A percentile compares a stretch with the other conserved stretches of the same genome.
These are phyloP conservation scores for Phyllosticta paracitricarpa DNA, from an alignment of 2,329 filamentous ascomycete genomes.

Conservation along the genomic window DNA sequence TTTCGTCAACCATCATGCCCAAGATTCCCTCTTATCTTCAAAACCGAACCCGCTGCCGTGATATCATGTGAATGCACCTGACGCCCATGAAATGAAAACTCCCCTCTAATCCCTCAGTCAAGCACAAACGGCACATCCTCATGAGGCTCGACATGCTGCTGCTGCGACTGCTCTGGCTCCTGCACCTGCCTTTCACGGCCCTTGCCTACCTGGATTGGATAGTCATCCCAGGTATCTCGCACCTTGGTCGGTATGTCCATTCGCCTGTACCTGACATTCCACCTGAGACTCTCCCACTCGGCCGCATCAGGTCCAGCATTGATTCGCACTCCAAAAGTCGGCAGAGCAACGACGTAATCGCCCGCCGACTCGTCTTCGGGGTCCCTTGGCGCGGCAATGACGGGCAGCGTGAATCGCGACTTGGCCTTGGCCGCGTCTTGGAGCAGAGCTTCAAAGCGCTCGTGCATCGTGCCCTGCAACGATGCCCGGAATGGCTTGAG, in stretches of 20 bases:
- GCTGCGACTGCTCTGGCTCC: background rate
- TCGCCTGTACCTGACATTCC: slow-evolving; percentile 18
- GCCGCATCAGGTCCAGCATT: slow-evolving; percentile 1
- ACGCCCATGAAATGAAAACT: too few relatives aligned
- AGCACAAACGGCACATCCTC: slow-evolving; percentile 6
- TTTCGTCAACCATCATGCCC: too few relatives aligned
- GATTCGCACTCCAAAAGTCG: slow-evolving; percentile 19
- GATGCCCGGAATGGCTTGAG: slow-evolving; percentile 10
- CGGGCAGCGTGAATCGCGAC: slow-evolving; percentile 10
- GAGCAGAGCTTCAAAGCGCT: slow-evolving; percentile 4
- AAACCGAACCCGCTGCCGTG: too few relatives aligned
- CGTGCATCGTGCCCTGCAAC: slow-evolving; percentile 7
- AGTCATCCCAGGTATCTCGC: slow-evolving; percentile 6
- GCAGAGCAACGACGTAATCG: slow-evolving; percentile 20
- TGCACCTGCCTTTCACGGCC: background rate
- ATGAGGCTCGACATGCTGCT: background rate
- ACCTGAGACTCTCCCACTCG: slow-evolving; percentile 13
- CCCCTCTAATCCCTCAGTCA: background rate
- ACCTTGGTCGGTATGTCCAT: slow-evolving; percentile 13
- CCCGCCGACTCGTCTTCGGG: slow-evolving; percentile 3
- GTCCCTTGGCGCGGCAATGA: slow-evolving; percentile 4
- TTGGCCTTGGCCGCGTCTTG: slow-evolving; percentile 7
- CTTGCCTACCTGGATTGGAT: background rate
- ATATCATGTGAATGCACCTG: too few relatives aligned
- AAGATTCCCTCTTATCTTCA: too few relatives aligned